Conservation (phyloP, 1,284 basidiomycete genomes). For the Rhodotorula sp. region DNA sequence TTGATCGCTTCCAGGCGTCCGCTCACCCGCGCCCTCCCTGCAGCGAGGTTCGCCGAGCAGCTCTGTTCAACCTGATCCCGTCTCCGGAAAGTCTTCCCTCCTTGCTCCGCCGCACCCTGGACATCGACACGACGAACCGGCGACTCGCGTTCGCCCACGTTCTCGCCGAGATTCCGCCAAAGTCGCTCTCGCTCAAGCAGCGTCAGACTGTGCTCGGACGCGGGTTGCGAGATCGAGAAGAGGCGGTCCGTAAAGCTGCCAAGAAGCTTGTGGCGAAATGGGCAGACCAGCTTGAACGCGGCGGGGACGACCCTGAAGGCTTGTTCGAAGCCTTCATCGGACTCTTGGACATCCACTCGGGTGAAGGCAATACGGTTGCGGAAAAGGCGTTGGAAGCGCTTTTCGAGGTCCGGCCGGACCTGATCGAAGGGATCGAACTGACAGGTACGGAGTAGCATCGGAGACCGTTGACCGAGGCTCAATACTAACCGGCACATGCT, state of each 20-base stretch:
- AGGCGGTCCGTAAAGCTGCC: conserved; percentile 73
- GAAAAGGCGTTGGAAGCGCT: conserved; percentile 66
- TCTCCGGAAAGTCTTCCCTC: conserved; percentile 61
- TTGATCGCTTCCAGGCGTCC: background rate
- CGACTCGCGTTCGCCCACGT: conserved; percentile 74
- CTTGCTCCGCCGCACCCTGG: conserved; percentile 77
- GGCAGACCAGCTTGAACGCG: conserved; percentile 48
- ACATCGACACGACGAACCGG: conserved; percentile 77
- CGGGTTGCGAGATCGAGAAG: conserved; percentile 84
- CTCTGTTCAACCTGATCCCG: conserved; percentile 74
- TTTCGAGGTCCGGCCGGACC: conserved; percentile 61
- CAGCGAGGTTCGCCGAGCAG: conserved; percentile 87
- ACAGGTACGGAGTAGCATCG: conserved; percentile 56
- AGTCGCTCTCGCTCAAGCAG: conserved; percentile 68
- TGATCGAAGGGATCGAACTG: conserved; percentile 68
- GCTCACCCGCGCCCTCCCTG: background rate
- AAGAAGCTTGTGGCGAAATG: conserved; percentile 72
- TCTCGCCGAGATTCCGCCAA: conserved; percentile 59
- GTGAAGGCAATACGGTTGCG: conserved; percentile 57
- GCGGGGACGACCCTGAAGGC: conserved; percentile 7
- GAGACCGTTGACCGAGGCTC: background rate
- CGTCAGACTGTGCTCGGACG: conserved; percentile 73
- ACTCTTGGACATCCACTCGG: conserved; percentile 61
- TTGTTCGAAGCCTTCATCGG: conserved; percentile 56
- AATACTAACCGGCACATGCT: background rate